Evolutionary conservation across 176 grass and related monocot genomes (phyloP), one percentile per base, ranked within the genome.

Genomic region (Cenchrus americanus): DNA sequence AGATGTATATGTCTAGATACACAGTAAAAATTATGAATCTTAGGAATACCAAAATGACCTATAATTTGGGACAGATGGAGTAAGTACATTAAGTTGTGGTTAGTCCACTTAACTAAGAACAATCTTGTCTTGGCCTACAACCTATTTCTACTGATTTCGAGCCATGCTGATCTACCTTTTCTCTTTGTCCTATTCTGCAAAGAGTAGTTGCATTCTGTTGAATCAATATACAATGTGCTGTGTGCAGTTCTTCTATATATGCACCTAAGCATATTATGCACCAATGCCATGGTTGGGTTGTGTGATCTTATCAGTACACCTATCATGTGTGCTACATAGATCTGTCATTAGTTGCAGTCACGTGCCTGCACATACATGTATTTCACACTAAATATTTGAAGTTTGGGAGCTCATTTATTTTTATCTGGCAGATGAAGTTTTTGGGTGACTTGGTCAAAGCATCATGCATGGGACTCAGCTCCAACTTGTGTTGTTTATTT

Each of bases 51-150:
- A 37, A 37, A 37, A 37, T 37, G 34, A 37, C 34, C 34, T 37
- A 37, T 37, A 37, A 34, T 34, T 34, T 34, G 32, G 32, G 32
- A 34, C 32, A 3, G 32, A 34, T 34, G 32, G 32, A 34, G 32
- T 34, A 62, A 85, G 3, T 64, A 23, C 53, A 62, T 62, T 76
- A 81, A 71, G 52, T 23, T 77, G 37, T 70, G 62, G 22, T 55
- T 69, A 69, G 51, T 71, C 22, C 12, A 65, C 34, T 64, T 44
- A 85, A 70, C 22, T 62, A 53, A 68, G 14, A 52, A n/a, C 27
- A 76, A 67, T 62, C 61, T 2, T 80, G 77, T 83, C 30, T 66
- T 40, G 47, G 66, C 37, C 10, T 73, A 72, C 80, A 72, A 64
- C 58, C 24, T 69, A 18, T 47, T 75, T 53, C 53, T 68, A 62